phyloP scores from a whole-genome alignment of 1,284 basidiomycete genomes.

The Termitomyces sp. region DNA sequence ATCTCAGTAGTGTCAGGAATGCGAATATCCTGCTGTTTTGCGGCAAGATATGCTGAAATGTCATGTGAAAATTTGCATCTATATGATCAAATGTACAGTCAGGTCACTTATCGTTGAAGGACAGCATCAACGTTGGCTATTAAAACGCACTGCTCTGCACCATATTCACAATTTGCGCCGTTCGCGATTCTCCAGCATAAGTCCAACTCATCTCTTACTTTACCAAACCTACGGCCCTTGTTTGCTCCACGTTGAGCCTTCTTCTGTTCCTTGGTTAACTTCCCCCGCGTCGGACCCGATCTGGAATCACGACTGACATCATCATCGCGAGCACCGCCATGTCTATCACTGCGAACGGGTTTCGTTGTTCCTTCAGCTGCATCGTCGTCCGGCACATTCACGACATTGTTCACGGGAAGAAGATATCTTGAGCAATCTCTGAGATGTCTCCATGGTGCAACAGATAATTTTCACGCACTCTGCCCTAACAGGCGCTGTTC shows the following conservation, averaged over 20 bases:
- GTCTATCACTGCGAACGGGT: slow-evolving; percentile 26
- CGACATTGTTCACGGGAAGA: slow-evolving; percentile 33
- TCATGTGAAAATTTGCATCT: slow-evolving; percentile 86
- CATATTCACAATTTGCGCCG: slow-evolving; percentile 61
- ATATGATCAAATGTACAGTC: neutral
- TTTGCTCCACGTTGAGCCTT: slow-evolving; percentile 74
- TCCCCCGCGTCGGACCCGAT: slow-evolving; percentile 34
- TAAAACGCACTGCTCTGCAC: slow-evolving; percentile 44
- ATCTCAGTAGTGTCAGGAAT: slow-evolving; percentile 45
- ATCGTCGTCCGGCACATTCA: slow-evolving; percentile 61
- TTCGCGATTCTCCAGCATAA: slow-evolving; percentile 71
- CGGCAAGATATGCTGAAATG: slow-evolving; percentile 67
- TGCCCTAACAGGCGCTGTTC: slow-evolving; percentile 70
- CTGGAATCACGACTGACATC: slow-evolving; percentile 17
- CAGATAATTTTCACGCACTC: slow-evolving; percentile 46
- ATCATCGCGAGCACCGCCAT: slow-evolving; percentile 19
- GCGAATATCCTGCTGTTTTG: slow-evolving; percentile 72
- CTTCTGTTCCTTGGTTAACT: slow-evolving; percentile 49
- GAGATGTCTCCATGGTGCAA: neutral
- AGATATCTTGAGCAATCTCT: slow-evolving; percentile 46
- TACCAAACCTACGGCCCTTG: slow-evolving; percentile 70
- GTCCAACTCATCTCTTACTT: slow-evolving; percentile 68
- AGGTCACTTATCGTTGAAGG: neutral
- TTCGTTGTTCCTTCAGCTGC: slow-evolving; percentile 64
- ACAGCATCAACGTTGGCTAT: neutral